phyloP scores from a whole-genome alignment of 805 yeast genomes.

The Candida maltosa region DNA sequence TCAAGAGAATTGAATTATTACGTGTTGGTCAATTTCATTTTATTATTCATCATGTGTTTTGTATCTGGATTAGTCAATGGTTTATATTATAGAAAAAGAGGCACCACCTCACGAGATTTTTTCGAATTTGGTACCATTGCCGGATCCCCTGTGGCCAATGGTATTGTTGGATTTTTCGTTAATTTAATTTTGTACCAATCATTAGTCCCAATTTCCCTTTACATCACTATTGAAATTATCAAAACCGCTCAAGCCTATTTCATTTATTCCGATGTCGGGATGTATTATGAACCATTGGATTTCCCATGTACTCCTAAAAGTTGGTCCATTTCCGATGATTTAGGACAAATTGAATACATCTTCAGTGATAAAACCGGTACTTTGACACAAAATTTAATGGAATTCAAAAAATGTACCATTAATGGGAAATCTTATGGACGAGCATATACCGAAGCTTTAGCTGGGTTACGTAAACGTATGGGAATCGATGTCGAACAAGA shows the following conservation, averaged over 20 bases:
- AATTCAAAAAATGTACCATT: conserved; percentile 76
- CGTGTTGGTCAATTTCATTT: conserved; percentile 61
- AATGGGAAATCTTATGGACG: conserved; percentile 70
- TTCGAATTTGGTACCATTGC: conserved; percentile 73
- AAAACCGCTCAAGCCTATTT: conserved; percentile 80
- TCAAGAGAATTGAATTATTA: conserved; percentile 69
- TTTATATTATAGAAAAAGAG: conserved; percentile 46
- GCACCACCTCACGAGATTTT: conserved; percentile 52
- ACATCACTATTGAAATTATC: conserved; percentile 78
- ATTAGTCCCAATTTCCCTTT: conserved; percentile 78
- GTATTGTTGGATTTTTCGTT: conserved; percentile 70
- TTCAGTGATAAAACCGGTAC: conserved; percentile 87
- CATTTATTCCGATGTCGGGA: conserved; percentile 69
- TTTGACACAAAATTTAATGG: conserved; percentile 81
- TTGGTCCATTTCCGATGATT: conserved; percentile 83
- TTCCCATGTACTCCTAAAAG: conserved; percentile 83
- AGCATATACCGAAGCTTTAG: conserved; percentile 81
- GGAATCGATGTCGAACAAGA: conserved; percentile 73
- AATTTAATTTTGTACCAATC: conserved; percentile 75
- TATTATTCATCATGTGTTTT: conserved; percentile 66
- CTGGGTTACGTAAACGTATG: conserved; percentile 73
- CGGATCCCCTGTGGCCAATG: conserved; percentile 62
- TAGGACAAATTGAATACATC: conserved; percentile 82
- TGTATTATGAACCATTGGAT: conserved; percentile 68
- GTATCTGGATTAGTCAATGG: conserved; percentile 72